Evolutionary conservation across 768 basidiomycete species (phyloP).

Genomic region (Pluteus cervinus): DNA sequence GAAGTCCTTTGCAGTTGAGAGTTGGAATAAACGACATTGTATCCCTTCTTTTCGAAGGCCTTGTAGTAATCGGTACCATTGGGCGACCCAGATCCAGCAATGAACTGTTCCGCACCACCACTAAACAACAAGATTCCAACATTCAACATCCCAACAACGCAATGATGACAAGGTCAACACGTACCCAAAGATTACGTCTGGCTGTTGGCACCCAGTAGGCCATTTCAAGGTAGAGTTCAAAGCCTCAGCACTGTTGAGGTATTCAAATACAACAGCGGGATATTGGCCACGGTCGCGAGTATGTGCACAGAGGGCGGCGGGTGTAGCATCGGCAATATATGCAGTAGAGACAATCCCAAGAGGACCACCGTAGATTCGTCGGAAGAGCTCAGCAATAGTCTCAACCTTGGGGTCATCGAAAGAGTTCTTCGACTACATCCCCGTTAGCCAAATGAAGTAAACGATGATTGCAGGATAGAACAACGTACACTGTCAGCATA

Average conservation of each 20-base stretch:
- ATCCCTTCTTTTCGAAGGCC: slow-evolving; percentile 31
- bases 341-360: slow-evolving; percentile 43
- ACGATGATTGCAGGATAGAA: background rate
- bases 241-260: slow-evolving; percentile 23
- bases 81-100: slow-evolving; percentile 29
- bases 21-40: slow-evolving; percentile 34
- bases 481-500: slow-evolving; percentile 34
- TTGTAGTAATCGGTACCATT: slow-evolving; percentile 36
- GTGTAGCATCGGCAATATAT: slow-evolving; percentile 37
- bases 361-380: slow-evolving; percentile 30
- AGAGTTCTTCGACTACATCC: slow-evolving; percentile 27
- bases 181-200: slow-evolving; percentile 39
- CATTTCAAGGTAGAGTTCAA: slow-evolving; percentile 29
- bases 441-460: background rate
- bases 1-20: slow-evolving; percentile 23
- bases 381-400: slow-evolving; percentile 39
- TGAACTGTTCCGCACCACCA: slow-evolving; percentile 39
- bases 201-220: slow-evolving; percentile 35
- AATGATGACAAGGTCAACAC: slow-evolving; percentile 4
- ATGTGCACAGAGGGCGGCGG: slow-evolving; percentile 36
- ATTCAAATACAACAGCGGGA: slow-evolving; percentile 30
- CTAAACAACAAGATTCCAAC: slow-evolving; percentile 12
- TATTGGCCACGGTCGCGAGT: slow-evolving; percentile 31
- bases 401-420: slow-evolving; percentile 40
- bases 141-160: background rate